These are phyloP conservation scores for Pilaira anomala DNA, from an alignment of 192 early-diverging fungal genomes.

Conservation along the genomic window DNA sequence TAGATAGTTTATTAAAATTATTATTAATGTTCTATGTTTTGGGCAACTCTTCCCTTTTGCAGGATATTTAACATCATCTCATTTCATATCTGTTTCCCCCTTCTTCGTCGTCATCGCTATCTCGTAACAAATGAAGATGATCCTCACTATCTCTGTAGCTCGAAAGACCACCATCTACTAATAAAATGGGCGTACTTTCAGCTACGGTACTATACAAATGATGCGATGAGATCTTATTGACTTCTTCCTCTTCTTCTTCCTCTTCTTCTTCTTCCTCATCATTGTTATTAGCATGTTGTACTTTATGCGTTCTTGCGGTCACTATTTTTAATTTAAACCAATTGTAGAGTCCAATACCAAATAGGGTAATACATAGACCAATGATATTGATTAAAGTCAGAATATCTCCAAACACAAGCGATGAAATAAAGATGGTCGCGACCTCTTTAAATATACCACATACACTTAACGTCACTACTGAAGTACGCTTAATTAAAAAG, in stretches of 20 bases:
- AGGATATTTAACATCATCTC: no score
- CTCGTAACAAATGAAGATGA: background rate
- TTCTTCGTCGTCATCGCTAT: background rate
- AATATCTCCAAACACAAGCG: constrained; percentile 77
- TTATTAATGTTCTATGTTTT: no score
- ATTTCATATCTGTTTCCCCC: background rate
- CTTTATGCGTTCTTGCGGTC: constrained; percentile 23
- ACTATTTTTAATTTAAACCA: constrained; percentile 58
- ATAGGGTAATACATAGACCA: constrained; percentile 77
- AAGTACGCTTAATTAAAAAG: constrained; percentile 76
- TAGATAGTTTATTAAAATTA: no score
- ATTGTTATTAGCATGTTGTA: background rate
- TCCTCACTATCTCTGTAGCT: constrained; percentile 23
- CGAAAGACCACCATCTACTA: constrained; percentile 27
- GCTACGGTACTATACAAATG: constrained; percentile 31
- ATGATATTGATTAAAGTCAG: constrained; percentile 71
- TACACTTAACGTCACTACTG: constrained; percentile 85
- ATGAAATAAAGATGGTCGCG: constrained; percentile 70
- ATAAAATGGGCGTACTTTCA: constrained; percentile 36
- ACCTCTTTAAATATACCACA: constrained; percentile 89
- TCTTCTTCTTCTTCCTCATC: constrained; percentile 10
- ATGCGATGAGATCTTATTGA: background rate
- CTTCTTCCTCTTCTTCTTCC: background rate
- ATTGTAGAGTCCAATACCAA: constrained; percentile 78
- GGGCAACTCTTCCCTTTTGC: no score